These are phyloP conservation scores for Yarrowia sp. DNA, from an alignment of 805 yeast genomes.

Conservation along the genomic window DNA sequence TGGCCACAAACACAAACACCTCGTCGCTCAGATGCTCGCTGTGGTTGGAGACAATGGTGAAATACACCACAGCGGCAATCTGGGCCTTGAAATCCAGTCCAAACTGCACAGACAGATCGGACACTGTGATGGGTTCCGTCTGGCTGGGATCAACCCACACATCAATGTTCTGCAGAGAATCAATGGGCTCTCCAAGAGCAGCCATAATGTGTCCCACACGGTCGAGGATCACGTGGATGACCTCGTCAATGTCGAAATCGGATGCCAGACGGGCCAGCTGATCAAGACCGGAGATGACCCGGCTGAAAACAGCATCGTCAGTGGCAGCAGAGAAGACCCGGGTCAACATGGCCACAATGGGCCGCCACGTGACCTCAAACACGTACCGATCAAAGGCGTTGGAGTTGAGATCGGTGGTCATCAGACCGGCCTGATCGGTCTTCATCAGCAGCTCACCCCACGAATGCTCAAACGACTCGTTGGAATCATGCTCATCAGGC, in stretches of 20 bases:
- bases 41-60: constrained; percentile 59
- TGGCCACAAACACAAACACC: constrained; percentile 18
- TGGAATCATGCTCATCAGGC: constrained; percentile 97
- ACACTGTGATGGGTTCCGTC: constrained; percentile 67
- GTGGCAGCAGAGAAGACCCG: constrained; percentile 84
- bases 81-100: constrained; percentile 95
- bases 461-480: constrained; percentile 87
- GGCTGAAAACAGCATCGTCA: constrained; percentile 86
- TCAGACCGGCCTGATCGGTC: constrained; percentile 42
- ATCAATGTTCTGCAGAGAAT: constrained; percentile 45
- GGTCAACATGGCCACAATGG: constrained; percentile 73
- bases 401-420: constrained; percentile 36
- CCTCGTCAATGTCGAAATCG: constrained; percentile 60
- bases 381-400: constrained; percentile 71
- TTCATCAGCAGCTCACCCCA: constrained; percentile 51
- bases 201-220: constrained; percentile 65
- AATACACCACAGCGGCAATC: constrained; percentile 81
- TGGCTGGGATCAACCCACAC: constrained; percentile 58
- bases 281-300: constrained; percentile 87
- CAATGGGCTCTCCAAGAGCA: constrained; percentile 62
- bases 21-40: constrained; percentile 10
- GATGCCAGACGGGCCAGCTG: constrained; percentile 81
- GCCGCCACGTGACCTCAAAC: constrained; percentile 67
- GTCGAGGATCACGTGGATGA: constrained; percentile 50
- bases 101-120: constrained; percentile 79